Conservation (phyloP, 768 basidiomycete species). For the Gloeopeniophorella convolvens region DNA sequence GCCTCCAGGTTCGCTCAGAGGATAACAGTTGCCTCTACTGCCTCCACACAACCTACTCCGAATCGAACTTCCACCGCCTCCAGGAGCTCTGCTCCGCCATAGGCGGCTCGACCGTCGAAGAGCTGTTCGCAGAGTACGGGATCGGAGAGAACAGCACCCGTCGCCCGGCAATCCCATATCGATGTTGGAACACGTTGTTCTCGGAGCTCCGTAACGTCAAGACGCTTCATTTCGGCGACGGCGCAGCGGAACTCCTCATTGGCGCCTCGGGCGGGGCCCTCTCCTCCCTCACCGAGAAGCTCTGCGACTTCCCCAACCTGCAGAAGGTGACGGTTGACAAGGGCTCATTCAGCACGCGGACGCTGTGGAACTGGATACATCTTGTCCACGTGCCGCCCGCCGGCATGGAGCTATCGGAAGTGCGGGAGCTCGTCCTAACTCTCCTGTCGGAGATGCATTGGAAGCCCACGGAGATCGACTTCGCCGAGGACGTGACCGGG, state of each 20-base stretch:
- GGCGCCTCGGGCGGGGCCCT: neutral
- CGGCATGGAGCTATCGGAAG: neutral
- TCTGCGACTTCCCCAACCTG: neutral
- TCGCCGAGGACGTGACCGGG: constrained; percentile 1
- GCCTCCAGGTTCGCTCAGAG: neutral
- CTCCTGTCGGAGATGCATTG: neutral
- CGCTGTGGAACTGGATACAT: constrained; percentile 8
- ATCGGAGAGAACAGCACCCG: neutral
- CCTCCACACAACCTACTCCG: constrained; percentile 4
- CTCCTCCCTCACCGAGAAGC: no score
- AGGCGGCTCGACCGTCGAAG: neutral
- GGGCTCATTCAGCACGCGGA: neutral
- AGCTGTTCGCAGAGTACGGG: constrained; percentile 6
- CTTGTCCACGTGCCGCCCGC: neutral
- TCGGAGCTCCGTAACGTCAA: neutral
- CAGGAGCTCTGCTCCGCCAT: constrained; percentile 1
- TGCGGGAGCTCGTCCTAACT: neutral
- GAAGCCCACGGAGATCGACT: neutral
- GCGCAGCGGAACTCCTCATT: constrained; percentile 3
- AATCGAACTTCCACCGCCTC: neutral
- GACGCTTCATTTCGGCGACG: constrained; percentile 3
- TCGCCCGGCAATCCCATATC: neutral
- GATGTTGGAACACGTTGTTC: neutral
- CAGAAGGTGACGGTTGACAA: neutral
- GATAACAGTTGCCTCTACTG: constrained; percentile 1